Conservation (phyloP, 2,329 filamentous ascomycete genomes). For the Kalmusia sp. region DNA sequence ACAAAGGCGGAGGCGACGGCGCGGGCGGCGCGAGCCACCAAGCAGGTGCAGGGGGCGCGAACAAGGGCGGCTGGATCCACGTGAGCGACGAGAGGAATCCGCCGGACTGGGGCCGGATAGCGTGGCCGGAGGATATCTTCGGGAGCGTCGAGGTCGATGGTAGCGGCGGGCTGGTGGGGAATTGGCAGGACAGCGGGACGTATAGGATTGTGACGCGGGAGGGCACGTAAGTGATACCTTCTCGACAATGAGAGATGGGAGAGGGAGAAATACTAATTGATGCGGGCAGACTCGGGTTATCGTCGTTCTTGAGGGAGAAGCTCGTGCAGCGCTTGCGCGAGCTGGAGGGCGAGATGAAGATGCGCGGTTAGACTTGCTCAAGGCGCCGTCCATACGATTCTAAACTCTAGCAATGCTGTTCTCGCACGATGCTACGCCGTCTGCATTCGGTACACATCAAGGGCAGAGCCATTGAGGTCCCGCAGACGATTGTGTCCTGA, state of each 20-base stretch:
- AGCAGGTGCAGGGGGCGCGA: slow-evolving; percentile 64
- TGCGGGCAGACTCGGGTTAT: slow-evolving; percentile 50
- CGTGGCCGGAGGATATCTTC: slow-evolving; percentile 72
- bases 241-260: background rate
- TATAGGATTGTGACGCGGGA: slow-evolving; percentile 67
- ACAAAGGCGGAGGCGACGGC: slow-evolving; percentile 51
- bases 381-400: no score
- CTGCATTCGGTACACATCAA: no score
- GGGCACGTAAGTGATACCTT: slow-evolving; percentile 56
- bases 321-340: slow-evolving; percentile 53
- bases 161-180: slow-evolving; percentile 63
- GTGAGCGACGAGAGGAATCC: slow-evolving; percentile 66
- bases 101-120: slow-evolving; percentile 69
- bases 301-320: slow-evolving; percentile 58
- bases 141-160: slow-evolving; percentile 69
- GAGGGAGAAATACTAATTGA: slow-evolving; percentile 2
- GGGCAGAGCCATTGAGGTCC: no score
- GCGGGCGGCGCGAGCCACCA: slow-evolving; percentile 65
- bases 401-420: no score
- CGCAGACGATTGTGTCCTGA: no score
- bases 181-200: slow-evolving; percentile 68
- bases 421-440: no score
- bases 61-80: slow-evolving; percentile 68
- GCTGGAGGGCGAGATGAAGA: slow-evolving; percentile 26
- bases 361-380: background rate